A percentile compares a stretch with the other conserved stretches of the same genome.
These are phyloP conservation scores for Eucalyptus melliodora DNA, from an alignment of 345 rosid genomes.

Conservation along the genomic window DNA sequence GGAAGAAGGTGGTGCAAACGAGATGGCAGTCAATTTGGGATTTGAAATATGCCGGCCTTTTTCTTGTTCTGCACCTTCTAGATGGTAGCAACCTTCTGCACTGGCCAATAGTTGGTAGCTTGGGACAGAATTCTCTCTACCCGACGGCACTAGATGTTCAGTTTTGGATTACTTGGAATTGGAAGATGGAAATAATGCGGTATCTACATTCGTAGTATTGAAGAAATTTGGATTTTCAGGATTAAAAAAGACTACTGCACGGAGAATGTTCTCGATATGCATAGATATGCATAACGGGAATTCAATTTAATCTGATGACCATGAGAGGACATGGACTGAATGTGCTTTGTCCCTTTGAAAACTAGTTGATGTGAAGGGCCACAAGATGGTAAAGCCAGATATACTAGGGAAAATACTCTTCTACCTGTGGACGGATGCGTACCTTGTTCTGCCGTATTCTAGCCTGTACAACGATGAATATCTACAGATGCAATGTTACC, in stretches of 20 bases:
- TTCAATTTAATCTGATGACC: background rate
- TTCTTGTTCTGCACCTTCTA: background rate
- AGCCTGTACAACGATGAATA: background rate
- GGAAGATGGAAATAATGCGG: background rate
- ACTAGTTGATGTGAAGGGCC: background rate
- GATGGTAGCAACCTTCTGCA: background rate
- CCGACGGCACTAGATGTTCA: background rate
- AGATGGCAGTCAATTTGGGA: background rate
- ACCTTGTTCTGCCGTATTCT: background rate
- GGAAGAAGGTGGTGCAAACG: background rate
- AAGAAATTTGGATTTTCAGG: background rate
- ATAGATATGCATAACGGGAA: background rate
- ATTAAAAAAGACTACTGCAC: background rate
- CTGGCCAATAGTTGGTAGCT: background rate
- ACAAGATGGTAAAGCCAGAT: background rate
- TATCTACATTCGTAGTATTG: background rate
- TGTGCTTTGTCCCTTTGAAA: background rate
- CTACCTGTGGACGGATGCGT: background rate
- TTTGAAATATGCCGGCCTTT: background rate
- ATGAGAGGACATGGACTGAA: background rate
- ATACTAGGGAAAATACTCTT: background rate
- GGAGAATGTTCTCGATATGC: background rate
- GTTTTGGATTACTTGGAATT: background rate
- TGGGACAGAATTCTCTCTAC: background rate
- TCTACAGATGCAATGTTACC: background rate